A percentile compares a stretch with the other conserved stretches of the same genome.
These are phyloP conservation scores for Mycena galericulata DNA, from an alignment of 768 basidiomycete species.

Conservation along the genomic window DNA sequence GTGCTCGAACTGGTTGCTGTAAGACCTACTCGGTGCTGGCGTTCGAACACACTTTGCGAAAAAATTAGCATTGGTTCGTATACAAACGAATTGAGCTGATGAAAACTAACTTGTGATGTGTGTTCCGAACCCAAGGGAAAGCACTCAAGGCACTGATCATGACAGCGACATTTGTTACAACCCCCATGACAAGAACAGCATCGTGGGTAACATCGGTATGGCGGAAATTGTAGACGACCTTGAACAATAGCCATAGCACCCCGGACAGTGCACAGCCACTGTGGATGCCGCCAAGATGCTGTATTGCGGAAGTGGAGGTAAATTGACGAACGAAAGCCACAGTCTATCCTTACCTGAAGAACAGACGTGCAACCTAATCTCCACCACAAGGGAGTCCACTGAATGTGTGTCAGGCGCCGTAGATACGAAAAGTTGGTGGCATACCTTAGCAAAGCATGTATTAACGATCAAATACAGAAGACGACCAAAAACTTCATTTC, in stretches of 20 bases:
- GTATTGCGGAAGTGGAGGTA: constrained; percentile 32
- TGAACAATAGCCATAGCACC: constrained; percentile 75
- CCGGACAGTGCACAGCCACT: constrained; percentile 81
- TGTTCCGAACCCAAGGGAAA: constrained; percentile 84
- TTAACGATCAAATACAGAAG: constrained; percentile 74
- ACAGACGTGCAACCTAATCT: constrained; percentile 80
- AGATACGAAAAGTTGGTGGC: constrained; percentile 17
- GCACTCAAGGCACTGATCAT: constrained; percentile 72
- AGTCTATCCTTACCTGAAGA: constrained; percentile 60
- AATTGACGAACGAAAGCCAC: not conserved
- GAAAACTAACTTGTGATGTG: constrained; percentile 77
- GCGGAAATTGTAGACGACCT: constrained; percentile 68
- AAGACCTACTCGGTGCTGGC: constrained; percentile 66
- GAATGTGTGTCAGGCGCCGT: constrained; percentile 25
- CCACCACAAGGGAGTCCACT: constrained; percentile 83
- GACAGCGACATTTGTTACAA: constrained; percentile 68
- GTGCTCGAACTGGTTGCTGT: not conserved
- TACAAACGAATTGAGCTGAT: not conserved
- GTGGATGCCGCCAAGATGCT: constrained; percentile 87
- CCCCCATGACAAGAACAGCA: constrained; percentile 70
- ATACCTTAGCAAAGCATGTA: constrained; percentile 76
- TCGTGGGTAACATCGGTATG: constrained; percentile 61
- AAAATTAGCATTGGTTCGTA: constrained; percentile 12
- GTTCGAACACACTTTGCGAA: constrained; percentile 75
- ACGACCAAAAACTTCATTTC: constrained; percentile 84